Base-by-base conservation (phyloP, 345 rosid species). In the Xanthoceras sorbifolium region DNA sequence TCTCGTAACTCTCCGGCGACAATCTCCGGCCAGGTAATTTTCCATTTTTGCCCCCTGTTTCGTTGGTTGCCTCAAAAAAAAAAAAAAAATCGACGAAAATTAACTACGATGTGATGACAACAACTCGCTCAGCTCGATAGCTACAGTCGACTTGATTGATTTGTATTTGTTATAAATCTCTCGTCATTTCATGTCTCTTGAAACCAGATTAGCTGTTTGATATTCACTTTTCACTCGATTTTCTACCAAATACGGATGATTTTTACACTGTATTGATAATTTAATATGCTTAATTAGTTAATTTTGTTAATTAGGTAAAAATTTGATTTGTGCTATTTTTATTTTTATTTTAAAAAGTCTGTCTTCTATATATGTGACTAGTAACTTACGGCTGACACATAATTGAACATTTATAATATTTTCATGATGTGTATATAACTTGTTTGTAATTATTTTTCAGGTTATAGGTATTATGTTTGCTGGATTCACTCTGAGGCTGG, bases 391-490 rank as follows among this genome's bases (percentile, higher is more conserved):
- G 64, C 36, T 36, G 59, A 52, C 9, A 9, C 9, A 23, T 20
- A 22, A n/a, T 55, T 57, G 55, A 17, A 42, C n/a, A 50, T 17
- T 4, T 15, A 17, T 17, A 50, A 4, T n/a, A 22, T 57, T n/a
- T 36, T 25, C 2, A 20, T 36, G 36, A 17, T 26, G 9, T n/a
- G 50, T 23, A 7, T 64, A 34, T 52, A 28, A 42, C 64, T 76
- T 60, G 14, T 34, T 63, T 9, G 2, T 40, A 20, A n/a, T 32
- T 66, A 6, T 65, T 73, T 31, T 54, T 76, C 68, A 50, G 81
- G 86, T 79, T 54, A 74, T 73, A 62, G 84, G 25, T 81, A 84
- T 81, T 87, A 87, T 88, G 91, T 73, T 81, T 77, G 74, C 64
- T 74, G 85, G 85, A 76, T 76, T 55, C 67, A 23, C 65, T 76